A percentile compares a stretch with the other conserved stretches of the same genome.
Evolutionary conservation across 1,284 basidiomycete species (phyloP).

Genomic region (Inonotus obliquus): DNA sequence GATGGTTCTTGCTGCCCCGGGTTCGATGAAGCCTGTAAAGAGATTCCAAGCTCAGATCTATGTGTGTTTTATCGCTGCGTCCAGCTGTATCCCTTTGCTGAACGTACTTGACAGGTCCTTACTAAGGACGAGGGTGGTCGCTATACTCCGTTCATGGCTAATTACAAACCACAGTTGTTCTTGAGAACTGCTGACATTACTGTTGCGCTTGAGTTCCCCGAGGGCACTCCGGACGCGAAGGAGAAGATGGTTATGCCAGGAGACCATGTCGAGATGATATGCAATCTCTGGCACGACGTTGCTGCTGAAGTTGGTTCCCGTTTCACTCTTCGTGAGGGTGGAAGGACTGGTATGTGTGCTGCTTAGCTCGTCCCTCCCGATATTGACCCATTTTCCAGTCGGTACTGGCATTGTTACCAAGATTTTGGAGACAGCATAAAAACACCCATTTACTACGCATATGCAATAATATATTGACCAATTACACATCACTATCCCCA

Average conservation of each 20-base stretch:
- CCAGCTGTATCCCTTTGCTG: neutral
- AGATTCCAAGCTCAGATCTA: slow-evolving; percentile 94
- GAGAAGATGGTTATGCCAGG: slow-evolving; percentile 98
- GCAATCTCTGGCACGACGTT: slow-evolving; percentile 83
- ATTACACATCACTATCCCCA: slow-evolving; percentile 20
- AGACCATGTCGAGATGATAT: slow-evolving; percentile 95
- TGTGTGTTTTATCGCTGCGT: slow-evolving; percentile 38
- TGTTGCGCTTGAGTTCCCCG: slow-evolving; percentile 81
- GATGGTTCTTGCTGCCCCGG: slow-evolving; percentile 87
- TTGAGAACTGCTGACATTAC: slow-evolving; percentile 96
- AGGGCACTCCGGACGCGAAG: slow-evolving; percentile 67
- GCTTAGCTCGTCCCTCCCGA: slow-evolving; percentile 3
- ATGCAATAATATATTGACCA: slow-evolving; percentile 8
- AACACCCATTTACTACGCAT: neutral
- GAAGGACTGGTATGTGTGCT: slow-evolving; percentile 76
- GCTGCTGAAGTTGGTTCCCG: slow-evolving; percentile 89
- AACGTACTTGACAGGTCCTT: slow-evolving; percentile 51
- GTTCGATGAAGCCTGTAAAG: slow-evolving; percentile 92
- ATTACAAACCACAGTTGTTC: slow-evolving; percentile 97
- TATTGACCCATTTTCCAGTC: slow-evolving; percentile 41
- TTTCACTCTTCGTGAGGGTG: slow-evolving; percentile 97
- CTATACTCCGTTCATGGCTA: slow-evolving; percentile 95
- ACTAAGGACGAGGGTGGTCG: slow-evolving; percentile 98
- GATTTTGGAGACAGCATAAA: slow-evolving; percentile 45
- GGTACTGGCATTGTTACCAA: slow-evolving; percentile 91